A percentile compares a stretch with the other conserved stretches of the same genome.
Conservation (phyloP, 495 filamentous ascomycete genomes). For the Aspergillus sparsus region DNA sequence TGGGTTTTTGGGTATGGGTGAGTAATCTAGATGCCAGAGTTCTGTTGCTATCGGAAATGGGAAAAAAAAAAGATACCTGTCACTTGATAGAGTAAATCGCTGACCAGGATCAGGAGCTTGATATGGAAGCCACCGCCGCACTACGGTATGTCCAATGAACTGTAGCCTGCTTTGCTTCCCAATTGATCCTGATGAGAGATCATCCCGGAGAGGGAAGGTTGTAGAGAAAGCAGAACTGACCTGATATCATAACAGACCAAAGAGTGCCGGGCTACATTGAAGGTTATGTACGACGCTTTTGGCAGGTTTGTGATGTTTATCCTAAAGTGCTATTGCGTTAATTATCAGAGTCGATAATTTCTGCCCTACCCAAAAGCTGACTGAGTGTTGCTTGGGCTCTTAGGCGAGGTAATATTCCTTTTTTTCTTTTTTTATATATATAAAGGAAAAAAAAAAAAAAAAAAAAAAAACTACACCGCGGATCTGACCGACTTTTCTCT, state of each 20-base stretch:
- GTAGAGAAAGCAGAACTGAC: background rate
- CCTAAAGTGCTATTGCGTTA: slow-evolving; percentile 2
- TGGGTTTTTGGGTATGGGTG: slow-evolving; percentile 95
- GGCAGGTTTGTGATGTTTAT: slow-evolving; percentile 70
- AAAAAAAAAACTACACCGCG: background rate
- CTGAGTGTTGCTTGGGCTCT: background rate
- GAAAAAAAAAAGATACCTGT: background rate
- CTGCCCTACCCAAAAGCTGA: slow-evolving; percentile 2
- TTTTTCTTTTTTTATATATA: background rate
- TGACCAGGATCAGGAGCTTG: slow-evolving; percentile 64
- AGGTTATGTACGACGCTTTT: slow-evolving; percentile 94
- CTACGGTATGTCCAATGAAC: slow-evolving; percentile 65
- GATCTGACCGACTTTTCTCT: background rate
- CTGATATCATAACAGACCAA: slow-evolving; percentile 57
- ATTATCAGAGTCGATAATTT: slow-evolving; percentile 4
- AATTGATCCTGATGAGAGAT: background rate
- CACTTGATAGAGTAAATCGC: background rate
- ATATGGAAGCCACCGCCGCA: slow-evolving; percentile 99
- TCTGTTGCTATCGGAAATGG: background rate
- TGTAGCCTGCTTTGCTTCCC: background rate
- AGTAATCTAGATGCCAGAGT: slow-evolving; percentile 26
- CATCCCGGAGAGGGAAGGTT: background rate
- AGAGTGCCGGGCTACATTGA: slow-evolving; percentile 88
- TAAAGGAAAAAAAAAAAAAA: no score
- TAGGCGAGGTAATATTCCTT: slow-evolving; percentile 40